A percentile compares a stretch with the other conserved stretches of the same genome.
Conservation (phyloP, 352 stramenopile species). For the Phytopythium sindhum region DNA sequence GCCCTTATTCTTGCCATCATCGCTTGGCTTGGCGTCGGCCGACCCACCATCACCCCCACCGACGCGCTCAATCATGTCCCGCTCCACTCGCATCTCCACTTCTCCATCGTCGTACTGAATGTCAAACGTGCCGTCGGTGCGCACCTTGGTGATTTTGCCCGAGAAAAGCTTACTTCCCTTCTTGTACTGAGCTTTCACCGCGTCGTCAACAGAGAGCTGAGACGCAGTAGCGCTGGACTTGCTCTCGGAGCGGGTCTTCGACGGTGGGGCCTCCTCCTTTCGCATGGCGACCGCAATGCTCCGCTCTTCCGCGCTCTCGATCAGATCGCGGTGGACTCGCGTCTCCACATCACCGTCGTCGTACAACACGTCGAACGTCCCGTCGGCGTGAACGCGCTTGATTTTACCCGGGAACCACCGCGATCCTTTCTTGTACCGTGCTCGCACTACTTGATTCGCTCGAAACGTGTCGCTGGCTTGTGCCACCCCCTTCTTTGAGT, state of each 20-base stretch:
- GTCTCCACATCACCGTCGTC: constrained; percentile 59
- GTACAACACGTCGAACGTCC: constrained; percentile 64
- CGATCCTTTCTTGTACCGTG: constrained; percentile 41
- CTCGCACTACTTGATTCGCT: constrained; percentile 33
- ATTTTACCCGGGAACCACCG: constrained; percentile 54
- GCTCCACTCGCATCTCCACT: constrained; percentile 28
- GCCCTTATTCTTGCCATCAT: background rate
- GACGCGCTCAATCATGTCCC: constrained; percentile 28
- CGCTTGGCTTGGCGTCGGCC: background rate
- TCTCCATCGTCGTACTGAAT: constrained; percentile 63
- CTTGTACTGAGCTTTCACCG: constrained; percentile 37
- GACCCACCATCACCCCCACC: constrained; percentile 6
- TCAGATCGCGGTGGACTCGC: constrained; percentile 26
- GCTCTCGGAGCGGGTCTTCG: background rate
- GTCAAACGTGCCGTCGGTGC: constrained; percentile 54
- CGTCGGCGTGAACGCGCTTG: constrained; percentile 38
- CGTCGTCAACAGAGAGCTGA: constrained; percentile 12
- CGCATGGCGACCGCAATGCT: background rate
- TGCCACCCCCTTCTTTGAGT: constrained; percentile 4
- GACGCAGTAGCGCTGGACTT: background rate
- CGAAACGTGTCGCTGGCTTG: constrained; percentile 12
- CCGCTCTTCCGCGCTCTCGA: constrained; percentile 13
- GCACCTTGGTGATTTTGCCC: constrained; percentile 25
- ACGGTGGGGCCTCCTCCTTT: constrained; percentile 8
- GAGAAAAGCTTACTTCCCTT: constrained; percentile 36